Evolutionary conservation across 192 early-diverging fungal genomes (phyloP), one percentile per base, ranked within the genome.

Genomic region (Coemansia sp.): DNA sequence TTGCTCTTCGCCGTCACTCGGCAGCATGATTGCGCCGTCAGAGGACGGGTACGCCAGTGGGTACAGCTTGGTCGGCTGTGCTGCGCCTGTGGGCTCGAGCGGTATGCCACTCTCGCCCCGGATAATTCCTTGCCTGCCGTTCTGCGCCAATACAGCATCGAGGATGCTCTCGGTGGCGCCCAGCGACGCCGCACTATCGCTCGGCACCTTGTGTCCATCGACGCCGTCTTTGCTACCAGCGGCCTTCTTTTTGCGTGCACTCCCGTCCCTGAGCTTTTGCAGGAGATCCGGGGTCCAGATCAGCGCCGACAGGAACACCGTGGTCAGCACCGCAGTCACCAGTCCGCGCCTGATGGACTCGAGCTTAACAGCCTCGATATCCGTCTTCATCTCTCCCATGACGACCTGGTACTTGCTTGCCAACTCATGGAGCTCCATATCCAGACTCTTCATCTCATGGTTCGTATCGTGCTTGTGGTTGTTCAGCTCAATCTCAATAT

Each of bases 401-500:
- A 81, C 67, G n/a, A 93, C 81, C 61, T 89, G 88, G 56, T 91
- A 89, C 64, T 91, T 90, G 62, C 91, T 92, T 46, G 90, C 87
- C 58, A 94, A 81, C 49, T 89, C 87, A 51, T 94, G 89, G n/a
- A 89, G 85, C 59, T 80, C 63, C 76, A 89, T 83, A 54, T 90
- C 88, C 62, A 89, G 83, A 25, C 75, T 79, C 59, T 92, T 92
- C 67, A 90, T 86, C 21, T 88, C 82, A 50, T 90, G 89, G 19
- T 85, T 78, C 9, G 83, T 83, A 38, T 97, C 94, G 42, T 89
- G 84, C 62, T 90, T 91, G 61, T 90, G 88, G 63, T 89, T 90
- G 70, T 92, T 97, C 69, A 97, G 72, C 62, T 97, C 94, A 56
- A 97, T 86, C 19, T 86, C 80, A 42, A 97, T 87, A n/a, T 94